These are phyloP conservation scores for Leccinum barrowsii DNA, from an alignment of 768 basidiomycete genomes.

Conservation along the genomic window DNA sequence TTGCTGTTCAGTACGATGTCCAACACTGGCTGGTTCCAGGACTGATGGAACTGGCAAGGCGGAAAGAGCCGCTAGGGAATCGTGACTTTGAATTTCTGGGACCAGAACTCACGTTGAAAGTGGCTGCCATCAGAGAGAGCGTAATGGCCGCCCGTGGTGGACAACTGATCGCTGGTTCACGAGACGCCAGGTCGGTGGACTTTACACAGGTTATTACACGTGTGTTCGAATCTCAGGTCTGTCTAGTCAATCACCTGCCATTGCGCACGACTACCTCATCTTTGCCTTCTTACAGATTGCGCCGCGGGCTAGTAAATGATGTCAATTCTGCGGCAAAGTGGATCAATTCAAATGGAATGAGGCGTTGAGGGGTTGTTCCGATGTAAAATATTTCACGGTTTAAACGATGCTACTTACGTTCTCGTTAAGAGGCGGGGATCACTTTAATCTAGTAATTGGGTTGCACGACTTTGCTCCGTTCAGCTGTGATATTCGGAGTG, in stretches of 20 bases:
- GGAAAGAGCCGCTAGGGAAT: constrained; percentile 16
- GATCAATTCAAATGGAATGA: background rate
- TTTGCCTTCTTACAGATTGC: background rate
- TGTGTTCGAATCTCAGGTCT: constrained; percentile 5
- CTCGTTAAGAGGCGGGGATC: background rate
- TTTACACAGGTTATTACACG: constrained; percentile 13
- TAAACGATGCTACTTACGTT: background rate
- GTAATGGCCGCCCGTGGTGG: background rate
- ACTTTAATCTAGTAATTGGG: constrained; percentile 1
- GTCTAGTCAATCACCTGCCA: background rate
- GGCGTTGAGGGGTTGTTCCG: background rate
- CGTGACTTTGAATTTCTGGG: constrained; percentile 15
- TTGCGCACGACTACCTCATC: background rate
- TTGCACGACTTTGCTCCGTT: background rate
- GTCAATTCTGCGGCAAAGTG: background rate
- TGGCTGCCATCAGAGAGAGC: constrained; percentile 23
- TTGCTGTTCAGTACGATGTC: constrained; percentile 32
- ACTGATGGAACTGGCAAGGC: constrained; percentile 18
- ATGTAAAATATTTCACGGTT: background rate
- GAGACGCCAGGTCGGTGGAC: constrained; percentile 6
- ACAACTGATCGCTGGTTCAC: background rate
- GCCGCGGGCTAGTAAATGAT: background rate
- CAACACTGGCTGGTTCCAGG: constrained; percentile 33
- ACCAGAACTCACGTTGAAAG: constrained; percentile 16
- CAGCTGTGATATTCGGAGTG: background rate